Evolutionary conservation across 345 rosid species (phyloP), one percentile per base, ranked within the genome.

Genomic region (Capsella bursapastoris): DNA sequence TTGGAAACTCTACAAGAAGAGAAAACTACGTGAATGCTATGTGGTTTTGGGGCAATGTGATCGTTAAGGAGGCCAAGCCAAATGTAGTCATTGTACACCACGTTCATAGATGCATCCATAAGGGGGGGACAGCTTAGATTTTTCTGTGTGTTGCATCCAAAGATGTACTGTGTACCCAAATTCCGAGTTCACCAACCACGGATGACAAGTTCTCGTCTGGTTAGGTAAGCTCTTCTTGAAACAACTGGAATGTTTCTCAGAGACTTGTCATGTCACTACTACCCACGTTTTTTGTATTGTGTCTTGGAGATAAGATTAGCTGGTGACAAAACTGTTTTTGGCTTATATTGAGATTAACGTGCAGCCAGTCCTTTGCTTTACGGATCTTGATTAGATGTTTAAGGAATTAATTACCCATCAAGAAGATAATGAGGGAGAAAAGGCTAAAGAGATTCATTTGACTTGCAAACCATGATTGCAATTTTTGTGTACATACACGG

Each of bases 381-480:
- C 49, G 44, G 8, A 29, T 35, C 29, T 59, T 75, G 64, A 75
- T 52, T 60, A 8, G 79, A 44, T 34, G 48, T 75, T 59, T 68
- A 52, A 12, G 43, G 41, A 61, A 15, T 9, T 40, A 53, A 43
- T 28, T 38, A 35, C 44, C 41, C 5, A 55, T 62, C 74, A 61
- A 68, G 73, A 58, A 68, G 73, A 58, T 74, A 50, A 10, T 27
- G 28, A 35, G 16, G 29, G 16, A 27, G 29, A 59, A 60, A 48
- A 50, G 40, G 27, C 31, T 9, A 49, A 38, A 47, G 11, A 69
- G 35, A 69, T 53, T 53, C 51, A 47, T 69, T 61, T 18, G 71
- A 69, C 66, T 32, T 55, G 61, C 64, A 34, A 76, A 49, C 59
- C 35, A 32, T 38, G 64, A 47, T 62, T 2, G 41, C 0, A 12